These are phyloP conservation scores for Cruciata laevipes DNA, from an alignment of 257 asterid species.

Conservation along the genomic window DNA sequence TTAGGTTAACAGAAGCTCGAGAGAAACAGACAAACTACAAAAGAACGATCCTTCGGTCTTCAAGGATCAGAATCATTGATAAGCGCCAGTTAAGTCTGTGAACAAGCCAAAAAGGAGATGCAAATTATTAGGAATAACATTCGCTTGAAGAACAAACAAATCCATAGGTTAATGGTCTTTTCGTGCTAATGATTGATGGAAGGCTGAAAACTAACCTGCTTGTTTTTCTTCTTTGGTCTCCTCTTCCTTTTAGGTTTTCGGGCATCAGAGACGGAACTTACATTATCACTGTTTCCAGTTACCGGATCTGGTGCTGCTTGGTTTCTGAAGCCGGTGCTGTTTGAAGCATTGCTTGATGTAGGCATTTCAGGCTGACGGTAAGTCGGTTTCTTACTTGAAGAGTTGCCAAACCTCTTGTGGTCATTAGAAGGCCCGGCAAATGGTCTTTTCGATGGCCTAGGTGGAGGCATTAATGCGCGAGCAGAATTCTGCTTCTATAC, in stretches of 20 bases:
- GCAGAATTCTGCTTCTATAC: slow-evolving; percentile 71
- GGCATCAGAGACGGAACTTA: slow-evolving; percentile 40
- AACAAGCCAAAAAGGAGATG: not conserved
- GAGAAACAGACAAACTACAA: not conserved
- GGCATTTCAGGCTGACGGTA: slow-evolving; percentile 38
- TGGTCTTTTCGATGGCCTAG: slow-evolving; percentile 64
- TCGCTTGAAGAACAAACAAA: not conserved
- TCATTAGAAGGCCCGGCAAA: slow-evolving; percentile 28
- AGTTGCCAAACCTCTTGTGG: slow-evolving; percentile 41
- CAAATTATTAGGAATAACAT: not conserved
- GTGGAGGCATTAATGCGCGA: slow-evolving; percentile 93
- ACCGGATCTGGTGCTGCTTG: slow-evolving; percentile 46
- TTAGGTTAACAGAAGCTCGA: not conserved
- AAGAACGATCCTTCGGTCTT: not conserved
- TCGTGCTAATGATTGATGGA: not conserved
- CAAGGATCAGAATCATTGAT: not conserved
- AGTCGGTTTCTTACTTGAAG: slow-evolving; percentile 42
- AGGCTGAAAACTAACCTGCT: slow-evolving; percentile 29
- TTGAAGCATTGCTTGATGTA: slow-evolving; percentile 73
- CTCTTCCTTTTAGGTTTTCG: slow-evolving; percentile 84
- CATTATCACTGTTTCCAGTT: slow-evolving; percentile 55
- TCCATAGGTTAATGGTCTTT: not conserved
- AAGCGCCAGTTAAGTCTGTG: slow-evolving; percentile 10
- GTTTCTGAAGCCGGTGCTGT: slow-evolving; percentile 44
- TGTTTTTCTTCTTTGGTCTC: slow-evolving; percentile 94